Evolutionary conservation across 768 basidiomycete species (phyloP), one percentile per base, ranked within the genome.

Genomic region (Lactarius indigo): DNA sequence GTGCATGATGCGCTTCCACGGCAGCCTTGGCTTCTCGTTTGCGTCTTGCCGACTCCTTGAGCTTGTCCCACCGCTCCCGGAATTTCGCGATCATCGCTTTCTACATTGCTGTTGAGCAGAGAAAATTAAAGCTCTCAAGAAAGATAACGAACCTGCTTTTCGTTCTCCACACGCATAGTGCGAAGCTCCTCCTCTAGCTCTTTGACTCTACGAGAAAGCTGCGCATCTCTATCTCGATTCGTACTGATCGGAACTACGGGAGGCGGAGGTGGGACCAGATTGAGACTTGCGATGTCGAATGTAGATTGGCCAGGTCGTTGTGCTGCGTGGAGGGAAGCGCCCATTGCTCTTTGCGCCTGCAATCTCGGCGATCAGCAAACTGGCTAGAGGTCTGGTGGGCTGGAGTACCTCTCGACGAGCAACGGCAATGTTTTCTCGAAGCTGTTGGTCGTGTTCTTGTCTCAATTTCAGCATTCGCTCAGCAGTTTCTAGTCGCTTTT

Each of bases 11-110:
- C 20, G 82, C 81, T 10, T 83, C 84, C 2, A 81, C 84, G 61
- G 85, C 86, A 17, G 78, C 81, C 71, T 83, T 84, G 59, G 87
- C 87, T 72, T 91, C 89, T 75, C 92, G 91, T 79, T 94, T 93
- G 67, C 89, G 86, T 76, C 88, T 92, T 9, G 91, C 89, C 31
- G 89, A 90, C 73, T 94, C 93, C 74, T 94, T 94, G 64, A 94
- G 79, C 75, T 92, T 93, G 74, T 91, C 90, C 92, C 92, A 94
- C 47, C 91, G 83, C 77, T 94, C 92, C 31, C 89, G 85, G 77
- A 91, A 94, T 72, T 90, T 89, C 26, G 82, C 80, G 69, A 93
- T 92, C 84, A 92, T 90, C 13, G 85, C 80, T 86, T 89, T 91
- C 92, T 94, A 77, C 65, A 72, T 23, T 54, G 15, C 65, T 58